A percentile compares a stretch with the other conserved stretches of the same genome.
Evolutionary conservation across 2,329 filamentous ascomycete species (phyloP).

Genomic region (Cordyceps sp.): DNA sequence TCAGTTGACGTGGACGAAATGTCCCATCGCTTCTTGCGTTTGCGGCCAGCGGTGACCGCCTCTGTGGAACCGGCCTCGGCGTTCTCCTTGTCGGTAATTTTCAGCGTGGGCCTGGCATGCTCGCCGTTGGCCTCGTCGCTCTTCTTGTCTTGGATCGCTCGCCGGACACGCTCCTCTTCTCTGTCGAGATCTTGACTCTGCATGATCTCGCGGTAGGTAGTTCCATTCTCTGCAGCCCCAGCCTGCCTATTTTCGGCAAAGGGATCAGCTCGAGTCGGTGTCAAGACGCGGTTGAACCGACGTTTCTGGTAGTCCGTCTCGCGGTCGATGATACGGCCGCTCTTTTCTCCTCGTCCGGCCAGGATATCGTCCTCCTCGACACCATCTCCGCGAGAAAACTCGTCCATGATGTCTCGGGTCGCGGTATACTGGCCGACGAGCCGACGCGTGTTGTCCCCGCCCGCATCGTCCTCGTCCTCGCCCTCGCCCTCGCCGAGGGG

Average conservation of each 20-base stretch:
- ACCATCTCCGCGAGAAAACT: conserved; percentile 71
- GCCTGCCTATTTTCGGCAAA: conserved; percentile 63
- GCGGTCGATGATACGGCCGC: conserved; percentile 77
- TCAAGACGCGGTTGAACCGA: conserved; percentile 74
- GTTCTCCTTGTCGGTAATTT: conserved; percentile 58
- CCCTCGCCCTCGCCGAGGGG: conserved; percentile 61
- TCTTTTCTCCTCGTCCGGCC: conserved; percentile 66
- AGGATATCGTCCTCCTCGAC: conserved; percentile 88
- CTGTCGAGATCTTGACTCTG: conserved; percentile 76
- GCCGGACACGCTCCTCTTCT: conserved; percentile 77
- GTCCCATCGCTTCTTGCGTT: conserved; percentile 95
- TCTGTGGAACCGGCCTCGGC: conserved; percentile 53
- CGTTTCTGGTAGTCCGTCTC: conserved; percentile 98
- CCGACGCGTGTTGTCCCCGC: conserved; percentile 57
- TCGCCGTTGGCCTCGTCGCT: conserved; percentile 39
- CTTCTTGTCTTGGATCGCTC: conserved; percentile 60
- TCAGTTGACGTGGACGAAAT: conserved; percentile 42
- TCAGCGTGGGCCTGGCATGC: conserved; percentile 61
- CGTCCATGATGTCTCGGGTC: conserved; percentile 78
- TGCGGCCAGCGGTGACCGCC: conserved; percentile 44
- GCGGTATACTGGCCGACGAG: conserved; percentile 94
- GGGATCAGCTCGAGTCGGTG: conserved; percentile 71
- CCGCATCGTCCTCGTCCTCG: conserved; percentile 66
- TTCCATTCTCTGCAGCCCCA: conserved; percentile 50
- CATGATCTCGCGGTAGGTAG: conserved; percentile 85